A percentile compares a stretch with the other conserved stretches of the same genome.
Evolutionary conservation across 768 basidiomycete genomes (phyloP).

Genomic region (Serendipita sp.): DNA sequence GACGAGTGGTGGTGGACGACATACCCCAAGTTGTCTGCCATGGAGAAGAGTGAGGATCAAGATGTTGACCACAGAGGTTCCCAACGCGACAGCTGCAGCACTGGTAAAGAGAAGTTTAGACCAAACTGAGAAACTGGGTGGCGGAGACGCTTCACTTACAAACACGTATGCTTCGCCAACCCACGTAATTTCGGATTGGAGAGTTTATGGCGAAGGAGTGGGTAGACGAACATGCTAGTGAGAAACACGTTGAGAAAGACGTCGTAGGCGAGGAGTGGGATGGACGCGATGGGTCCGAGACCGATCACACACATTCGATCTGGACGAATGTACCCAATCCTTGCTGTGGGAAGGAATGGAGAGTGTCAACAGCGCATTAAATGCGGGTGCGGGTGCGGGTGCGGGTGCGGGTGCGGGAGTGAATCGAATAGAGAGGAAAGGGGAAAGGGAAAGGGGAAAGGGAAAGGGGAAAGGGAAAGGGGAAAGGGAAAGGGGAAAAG

Average conservation of each 20-base stretch:
- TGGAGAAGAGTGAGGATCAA: slow-evolving; percentile 14
- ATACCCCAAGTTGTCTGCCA: slow-evolving; percentile 13
- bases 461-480: not conserved
- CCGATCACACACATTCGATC: slow-evolving; percentile 12
- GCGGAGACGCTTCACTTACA: no score
- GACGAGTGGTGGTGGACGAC: not conserved
- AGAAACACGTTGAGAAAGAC: slow-evolving; percentile 12
- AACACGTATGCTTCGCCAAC: not conserved
- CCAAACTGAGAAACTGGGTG: no score
- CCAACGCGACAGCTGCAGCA: slow-evolving; percentile 11
- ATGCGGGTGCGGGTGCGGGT: no score
- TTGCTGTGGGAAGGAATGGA: not conserved
- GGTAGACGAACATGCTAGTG: slow-evolving; percentile 12
- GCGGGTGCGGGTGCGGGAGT: no score
- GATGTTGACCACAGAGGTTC: slow-evolving; percentile 15
- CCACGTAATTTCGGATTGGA: not conserved
- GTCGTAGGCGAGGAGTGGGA: slow-evolving; percentile 12
- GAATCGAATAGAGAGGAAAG: no score
- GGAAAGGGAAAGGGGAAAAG: not conserved
- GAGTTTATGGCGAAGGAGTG: not conserved
- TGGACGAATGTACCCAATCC: slow-evolving; percentile 8
- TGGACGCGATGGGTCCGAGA: slow-evolving; percentile 4
- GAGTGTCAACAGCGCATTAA: no score
- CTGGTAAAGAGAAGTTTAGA: not conserved
- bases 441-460: no score